These are phyloP conservation scores for Citrus australasica DNA, from an alignment of 345 rosid species.

Conservation along the genomic window DNA sequence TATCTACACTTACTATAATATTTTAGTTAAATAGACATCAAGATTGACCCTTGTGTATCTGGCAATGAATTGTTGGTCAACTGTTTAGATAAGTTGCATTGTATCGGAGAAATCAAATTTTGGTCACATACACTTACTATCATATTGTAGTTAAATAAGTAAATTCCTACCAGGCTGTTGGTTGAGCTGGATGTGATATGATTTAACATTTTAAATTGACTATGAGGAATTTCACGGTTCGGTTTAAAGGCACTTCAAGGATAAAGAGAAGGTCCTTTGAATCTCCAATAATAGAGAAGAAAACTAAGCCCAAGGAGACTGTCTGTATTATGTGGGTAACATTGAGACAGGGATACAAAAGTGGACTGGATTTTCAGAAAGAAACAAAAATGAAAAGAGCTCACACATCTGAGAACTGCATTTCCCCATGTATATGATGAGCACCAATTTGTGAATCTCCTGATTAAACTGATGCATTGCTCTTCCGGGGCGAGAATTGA, in stretches of 20 bases:
- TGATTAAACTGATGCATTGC: neutral
- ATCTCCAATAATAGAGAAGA: neutral
- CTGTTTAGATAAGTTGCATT: neutral
- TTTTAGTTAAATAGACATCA: neutral
- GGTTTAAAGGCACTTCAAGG: neutral
- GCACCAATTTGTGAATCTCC: neutral
- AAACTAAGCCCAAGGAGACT: neutral
- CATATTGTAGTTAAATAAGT: neutral
- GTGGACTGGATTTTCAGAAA: neutral
- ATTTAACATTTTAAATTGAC: neutral
- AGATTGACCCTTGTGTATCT: neutral
- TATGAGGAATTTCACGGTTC: neutral
- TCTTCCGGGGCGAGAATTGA: neutral
- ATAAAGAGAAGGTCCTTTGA: neutral
- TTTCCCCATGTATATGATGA: neutral
- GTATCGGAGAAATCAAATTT: neutral
- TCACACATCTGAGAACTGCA: neutral
- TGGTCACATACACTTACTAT: neutral
- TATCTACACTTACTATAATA: neutral
- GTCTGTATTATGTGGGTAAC: neutral
- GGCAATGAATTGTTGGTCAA: neutral
- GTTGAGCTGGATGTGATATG: neutral
- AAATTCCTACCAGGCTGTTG: neutral
- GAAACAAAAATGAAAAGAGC: too few species aligned
- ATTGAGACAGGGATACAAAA: neutral